These are phyloP conservation scores for Nymphaea thermarum DNA, from an alignment of 164 flowering plant species.

Conservation along the genomic window DNA sequence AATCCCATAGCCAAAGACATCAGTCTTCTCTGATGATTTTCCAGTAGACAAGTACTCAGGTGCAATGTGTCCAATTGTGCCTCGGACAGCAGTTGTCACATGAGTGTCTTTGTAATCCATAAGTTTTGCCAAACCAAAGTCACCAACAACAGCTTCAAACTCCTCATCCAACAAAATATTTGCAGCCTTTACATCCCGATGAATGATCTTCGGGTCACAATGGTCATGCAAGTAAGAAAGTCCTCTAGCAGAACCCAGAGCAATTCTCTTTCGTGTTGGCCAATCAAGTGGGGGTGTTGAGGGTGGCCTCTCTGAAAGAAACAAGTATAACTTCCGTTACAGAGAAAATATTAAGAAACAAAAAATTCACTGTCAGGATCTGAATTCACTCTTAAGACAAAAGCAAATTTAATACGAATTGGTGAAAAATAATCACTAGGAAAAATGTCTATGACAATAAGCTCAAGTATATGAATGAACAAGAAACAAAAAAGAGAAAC, in stretches of 20 bases:
- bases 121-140: slow-evolving; percentile 88
- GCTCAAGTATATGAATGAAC: too few species aligned
- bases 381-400: too few species aligned
- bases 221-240: slow-evolving; percentile 92
- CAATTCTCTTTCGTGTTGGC: slow-evolving; percentile 69
- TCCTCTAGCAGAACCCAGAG: slow-evolving; percentile 87
- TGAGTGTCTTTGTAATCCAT: slow-evolving; percentile 98
- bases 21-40: slow-evolving; percentile 86
- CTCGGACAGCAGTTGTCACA: slow-evolving; percentile 94
- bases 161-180: slow-evolving; percentile 89
- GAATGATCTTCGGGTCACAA: slow-evolving; percentile 93
- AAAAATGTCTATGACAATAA: too few species aligned
- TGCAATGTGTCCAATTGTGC: slow-evolving; percentile 92
- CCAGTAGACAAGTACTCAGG: slow-evolving; percentile 92
- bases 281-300: slow-evolving; percentile 71
- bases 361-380: too few species aligned
- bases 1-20: slow-evolving; percentile 92
- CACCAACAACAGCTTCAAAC: slow-evolving; percentile 96
- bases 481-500: too few species aligned
- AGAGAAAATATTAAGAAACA: too few species aligned
- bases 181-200: slow-evolving; percentile 96
- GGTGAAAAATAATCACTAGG: too few species aligned
- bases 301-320: slow-evolving; percentile 56
- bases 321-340: neutral
- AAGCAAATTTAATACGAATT: too few species aligned